A percentile compares a stretch with the other conserved stretches of the same genome.
Conservation (phyloP, 768 basidiomycete genomes). For the Tulasnella sp. region DNA sequence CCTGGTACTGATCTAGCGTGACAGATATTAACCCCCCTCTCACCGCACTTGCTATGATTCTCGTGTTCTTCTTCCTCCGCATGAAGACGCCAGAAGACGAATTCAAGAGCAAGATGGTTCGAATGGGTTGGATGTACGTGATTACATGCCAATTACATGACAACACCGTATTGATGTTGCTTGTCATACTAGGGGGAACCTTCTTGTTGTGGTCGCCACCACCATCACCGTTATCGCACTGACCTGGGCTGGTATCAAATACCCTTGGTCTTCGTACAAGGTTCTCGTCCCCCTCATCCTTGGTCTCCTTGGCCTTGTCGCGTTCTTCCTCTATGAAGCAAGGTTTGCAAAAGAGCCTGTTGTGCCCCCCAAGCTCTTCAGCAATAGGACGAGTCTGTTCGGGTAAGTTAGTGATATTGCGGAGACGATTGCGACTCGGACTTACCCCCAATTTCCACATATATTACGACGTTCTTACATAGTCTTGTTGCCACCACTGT, state of each 20-base stretch:
- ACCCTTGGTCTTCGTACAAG: conserved; percentile 31
- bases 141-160: background rate
- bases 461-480: conserved; percentile 21
- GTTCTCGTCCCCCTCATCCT: conserved; percentile 34
- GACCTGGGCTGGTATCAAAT: conserved; percentile 34
- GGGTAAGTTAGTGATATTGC: conserved; percentile 15
- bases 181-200: conserved; percentile 19
- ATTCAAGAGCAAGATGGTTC: conserved; percentile 5
- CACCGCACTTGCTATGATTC: conserved; percentile 9
- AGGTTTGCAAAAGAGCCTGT: conserved; percentile 27
- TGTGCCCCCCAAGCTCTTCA: conserved; percentile 26
- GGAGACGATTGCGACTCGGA: too few relatives aligned
- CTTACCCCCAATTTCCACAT: too few relatives aligned
- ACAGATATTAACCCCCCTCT: conserved; percentile 20
- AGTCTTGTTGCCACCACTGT: conserved; percentile 17
- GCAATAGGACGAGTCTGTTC: conserved; percentile 23
- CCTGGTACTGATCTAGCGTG: background rate
- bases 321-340: conserved; percentile 33
- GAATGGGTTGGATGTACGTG: conserved; percentile 18
- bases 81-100: conserved; percentile 14
- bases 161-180: conserved; percentile 26
- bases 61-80: conserved; percentile 15
- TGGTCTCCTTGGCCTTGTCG: conserved; percentile 27
- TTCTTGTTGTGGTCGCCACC: conserved; percentile 23
- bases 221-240: conserved; percentile 30